Conservation (phyloP, 371 early-diverging fungal genomes). For the Mortierella sp. region DNA sequence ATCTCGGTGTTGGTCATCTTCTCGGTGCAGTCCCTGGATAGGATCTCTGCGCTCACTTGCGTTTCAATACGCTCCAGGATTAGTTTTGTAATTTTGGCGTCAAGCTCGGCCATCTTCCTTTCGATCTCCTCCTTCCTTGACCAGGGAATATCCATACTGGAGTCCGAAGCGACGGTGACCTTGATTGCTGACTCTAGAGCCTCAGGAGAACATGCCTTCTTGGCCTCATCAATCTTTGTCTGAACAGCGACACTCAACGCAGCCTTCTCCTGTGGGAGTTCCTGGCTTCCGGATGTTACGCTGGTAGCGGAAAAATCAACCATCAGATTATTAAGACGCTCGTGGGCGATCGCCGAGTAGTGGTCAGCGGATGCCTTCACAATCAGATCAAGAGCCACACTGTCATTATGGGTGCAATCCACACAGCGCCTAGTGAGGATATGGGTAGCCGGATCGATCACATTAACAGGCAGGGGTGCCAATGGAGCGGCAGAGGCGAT, state of each 20-base stretch:
- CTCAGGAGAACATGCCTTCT: conserved; percentile 22
- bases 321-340: conserved; percentile 19
- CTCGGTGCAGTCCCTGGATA: conserved; percentile 18
- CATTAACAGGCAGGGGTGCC: background rate
- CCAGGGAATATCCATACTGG: conserved; percentile 13
- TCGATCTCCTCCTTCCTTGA: conserved; percentile 14
- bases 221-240: conserved; percentile 20
- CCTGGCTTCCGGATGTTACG: conserved; percentile 12
- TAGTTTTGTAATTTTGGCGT: conserved; percentile 7
- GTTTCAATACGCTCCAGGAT: conserved; percentile 14
- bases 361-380: conserved; percentile 31
- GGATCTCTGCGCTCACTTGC: conserved; percentile 9
- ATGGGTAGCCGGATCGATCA: background rate
- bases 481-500: conserved; percentile 25
- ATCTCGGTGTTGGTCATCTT: conserved; percentile 17
- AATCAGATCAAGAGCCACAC: conserved; percentile 15
- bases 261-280: conserved; percentile 17
- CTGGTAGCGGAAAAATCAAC: conserved; percentile 12
- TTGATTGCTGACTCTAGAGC: conserved; percentile 13
- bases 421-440: conserved; percentile 17
- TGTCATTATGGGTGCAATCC: conserved; percentile 22
- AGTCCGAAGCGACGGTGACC: background rate
- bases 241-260: conserved; percentile 13
- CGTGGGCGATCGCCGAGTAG: conserved; percentile 20
- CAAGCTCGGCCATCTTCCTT: conserved; percentile 10